Evolutionary conservation across 1,284 basidiomycete species (phyloP).

Genomic region (Mycena sp.): DNA sequence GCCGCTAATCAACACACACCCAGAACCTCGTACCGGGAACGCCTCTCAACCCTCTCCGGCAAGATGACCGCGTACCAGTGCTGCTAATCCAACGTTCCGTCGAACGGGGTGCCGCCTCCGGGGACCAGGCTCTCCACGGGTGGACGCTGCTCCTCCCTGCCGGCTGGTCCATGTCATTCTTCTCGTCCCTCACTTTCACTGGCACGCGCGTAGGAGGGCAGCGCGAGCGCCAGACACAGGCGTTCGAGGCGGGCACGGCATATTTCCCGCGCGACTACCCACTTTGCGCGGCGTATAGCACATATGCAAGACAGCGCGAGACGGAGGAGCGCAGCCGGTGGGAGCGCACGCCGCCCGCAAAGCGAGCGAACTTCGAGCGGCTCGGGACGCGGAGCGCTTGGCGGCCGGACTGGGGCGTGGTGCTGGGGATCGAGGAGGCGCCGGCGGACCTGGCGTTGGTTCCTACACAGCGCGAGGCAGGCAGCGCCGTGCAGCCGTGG

Average conservation of each 20-base stretch:
- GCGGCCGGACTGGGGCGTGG: constrained; percentile 75
- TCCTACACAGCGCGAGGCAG: constrained; percentile 61
- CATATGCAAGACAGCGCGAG: constrained; percentile 57
- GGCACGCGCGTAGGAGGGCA: constrained; percentile 85
- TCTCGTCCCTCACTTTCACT: constrained; percentile 82
- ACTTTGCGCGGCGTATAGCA: constrained; percentile 59
- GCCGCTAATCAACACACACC: not conserved
- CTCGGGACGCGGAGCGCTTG: constrained; percentile 78
- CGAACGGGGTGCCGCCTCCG: constrained; percentile 46
- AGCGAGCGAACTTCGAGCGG: constrained; percentile 77
- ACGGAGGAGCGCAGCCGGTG: constrained; percentile 68
- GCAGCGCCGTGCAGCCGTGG: constrained; percentile 59
- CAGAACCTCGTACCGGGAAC: constrained; percentile 84
- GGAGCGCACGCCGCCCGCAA: constrained; percentile 86
- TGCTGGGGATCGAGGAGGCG: constrained; percentile 60
- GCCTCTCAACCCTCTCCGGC: constrained; percentile 64
- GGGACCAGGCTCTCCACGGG: constrained; percentile 69
- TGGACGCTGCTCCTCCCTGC: constrained; percentile 87
- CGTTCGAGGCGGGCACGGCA: constrained; percentile 78
- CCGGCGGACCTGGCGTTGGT: constrained; percentile 45
- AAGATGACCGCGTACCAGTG: constrained; percentile 86
- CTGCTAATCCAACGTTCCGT: constrained; percentile 84
- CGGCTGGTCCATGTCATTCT: constrained; percentile 91
- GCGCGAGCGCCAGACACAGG: constrained; percentile 77
- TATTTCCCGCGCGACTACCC: constrained; percentile 90